These are phyloP conservation scores for Russula dissimulans DNA, from an alignment of 768 basidiomycete genomes.

Conservation along the genomic window DNA sequence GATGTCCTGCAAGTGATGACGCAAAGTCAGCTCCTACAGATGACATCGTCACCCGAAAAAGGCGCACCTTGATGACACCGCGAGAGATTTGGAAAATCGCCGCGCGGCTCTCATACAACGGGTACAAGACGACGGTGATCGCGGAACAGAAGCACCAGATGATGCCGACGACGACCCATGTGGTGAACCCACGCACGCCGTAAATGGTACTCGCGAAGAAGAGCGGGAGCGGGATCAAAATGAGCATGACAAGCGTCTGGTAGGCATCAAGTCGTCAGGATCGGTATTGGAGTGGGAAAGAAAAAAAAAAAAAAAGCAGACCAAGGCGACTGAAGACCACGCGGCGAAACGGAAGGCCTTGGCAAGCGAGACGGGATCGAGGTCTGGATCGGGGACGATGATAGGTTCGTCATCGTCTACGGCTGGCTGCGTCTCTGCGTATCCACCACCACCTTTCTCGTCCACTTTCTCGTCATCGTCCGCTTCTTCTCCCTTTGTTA, in stretches of 20 bases:
- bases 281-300: not conserved
- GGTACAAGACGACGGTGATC: conserved; percentile 72
- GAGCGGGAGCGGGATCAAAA: conserved; percentile 76
- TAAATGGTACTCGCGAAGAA: conserved; percentile 78
- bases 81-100: conserved; percentile 49
- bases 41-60: not conserved
- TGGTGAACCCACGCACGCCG: conserved; percentile 51
- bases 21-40: not conserved
- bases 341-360: conserved; percentile 79
- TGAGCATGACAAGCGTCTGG: conserved; percentile 52
- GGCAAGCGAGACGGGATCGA: conserved; percentile 53
- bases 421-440: conserved; percentile 19
- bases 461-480: conserved; percentile 24
- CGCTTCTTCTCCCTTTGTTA: conserved; percentile 16
- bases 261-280: not conserved
- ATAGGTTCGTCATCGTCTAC: conserved; percentile 28
- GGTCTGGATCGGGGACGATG: conserved; percentile 37
- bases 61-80: conserved; percentile 56
- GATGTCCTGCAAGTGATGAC: conserved; percentile 29
- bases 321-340: conserved; percentile 59
- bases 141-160: conserved; percentile 77
- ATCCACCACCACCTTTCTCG: conserved; percentile 28
- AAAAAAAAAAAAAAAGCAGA: conserved; percentile 27
- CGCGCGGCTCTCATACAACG: conserved; percentile 72
- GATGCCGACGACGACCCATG: conserved; percentile 77